Evolutionary conservation across 345 rosid genomes (phyloP), one percentile per base, ranked within the genome.

Genomic region (Abelmoschus esculentus): DNA sequence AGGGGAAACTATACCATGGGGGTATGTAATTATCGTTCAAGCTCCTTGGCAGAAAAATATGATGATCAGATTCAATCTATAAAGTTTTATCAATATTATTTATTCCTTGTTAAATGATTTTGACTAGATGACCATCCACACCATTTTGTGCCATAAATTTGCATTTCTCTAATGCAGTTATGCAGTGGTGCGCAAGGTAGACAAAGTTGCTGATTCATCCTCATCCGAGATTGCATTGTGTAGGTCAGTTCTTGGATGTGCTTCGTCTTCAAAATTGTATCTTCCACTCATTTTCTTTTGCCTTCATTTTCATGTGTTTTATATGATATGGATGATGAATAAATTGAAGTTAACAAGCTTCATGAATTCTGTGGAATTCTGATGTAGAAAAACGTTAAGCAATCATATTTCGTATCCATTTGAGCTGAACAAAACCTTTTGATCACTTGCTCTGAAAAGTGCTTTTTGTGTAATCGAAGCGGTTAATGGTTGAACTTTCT

Each of bases 141-240:
- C 31, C 28, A 67, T 31, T 22, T 42, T 42, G 53, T 56, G 28
- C 70, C 58, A 54, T 54, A 49, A 12, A 32, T 10, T 32, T 15
- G 22, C 57, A 8, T 66, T 59, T n/a, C 70, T 78, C 36, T 77
- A n/a, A 3, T 72, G 46, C 83, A 93, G 98, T 72, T 78, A 71
- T 69, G 83, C 86, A 22, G 87, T 86, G 61, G 81, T 89, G 66
- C 92, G 92, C 71, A 93, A 89, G 82, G 76, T 84, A 55, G 92
- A 85, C 18, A 85, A 79, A 75, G 76, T 80, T 61, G 78, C 74
- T 15, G 86, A 72, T 38, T 49, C 85, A 74, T 81, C 87, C 50
- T 73, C 87, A 72, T 81, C 86, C 6, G 85, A 80, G 22, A 70
- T 73, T 71, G 58, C 81, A 71, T 75, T 82, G 36, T 80, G 77